Conservation (phyloP, 2,329 filamentous ascomycete genomes). For the Acrocalymma vagum region DNA sequence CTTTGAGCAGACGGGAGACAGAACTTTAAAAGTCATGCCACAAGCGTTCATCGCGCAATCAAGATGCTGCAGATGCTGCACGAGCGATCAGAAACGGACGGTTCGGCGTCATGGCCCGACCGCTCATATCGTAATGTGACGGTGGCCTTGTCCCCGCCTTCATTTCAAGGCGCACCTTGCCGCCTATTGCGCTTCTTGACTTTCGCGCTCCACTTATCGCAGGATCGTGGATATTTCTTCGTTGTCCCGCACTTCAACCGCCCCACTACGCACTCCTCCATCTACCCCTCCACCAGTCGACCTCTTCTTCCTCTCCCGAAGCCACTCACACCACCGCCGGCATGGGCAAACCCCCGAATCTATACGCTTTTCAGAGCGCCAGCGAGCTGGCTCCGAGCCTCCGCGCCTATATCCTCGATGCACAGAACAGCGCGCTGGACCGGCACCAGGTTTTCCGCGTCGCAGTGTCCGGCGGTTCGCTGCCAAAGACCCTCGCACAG, state of each 20-base stretch:
- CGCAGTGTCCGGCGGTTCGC: constrained; percentile 90
- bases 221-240: background rate
- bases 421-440: constrained; percentile 79
- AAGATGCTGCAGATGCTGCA: too few relatives aligned
- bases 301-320: constrained; percentile 12
- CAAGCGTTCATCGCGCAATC: too few relatives aligned
- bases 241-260: constrained; percentile 1
- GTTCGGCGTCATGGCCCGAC: too few relatives aligned
- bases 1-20: too few relatives aligned
- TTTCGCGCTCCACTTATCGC: background rate
- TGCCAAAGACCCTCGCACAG: constrained; percentile 86
- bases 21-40: too few relatives aligned
- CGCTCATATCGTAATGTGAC: too few relatives aligned
- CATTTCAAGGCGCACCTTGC: too few relatives aligned
- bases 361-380: constrained; percentile 80
- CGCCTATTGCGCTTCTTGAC: too few relatives aligned
- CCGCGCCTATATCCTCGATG: constrained; percentile 81
- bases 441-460: constrained; percentile 90
- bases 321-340: constrained; percentile 22
- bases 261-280: constrained; percentile 9
- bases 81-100: too few relatives aligned
- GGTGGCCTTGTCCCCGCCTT: too few relatives aligned
- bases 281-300: constrained; percentile 19
- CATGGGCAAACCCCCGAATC: constrained; percentile 60
- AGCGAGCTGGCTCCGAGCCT: constrained; percentile 78